Evolutionary conservation across 2,329 filamentous ascomycete species (phyloP), one percentile per base, ranked within the genome.

Genomic region (Colletotrichum nymphaeae): DNA sequence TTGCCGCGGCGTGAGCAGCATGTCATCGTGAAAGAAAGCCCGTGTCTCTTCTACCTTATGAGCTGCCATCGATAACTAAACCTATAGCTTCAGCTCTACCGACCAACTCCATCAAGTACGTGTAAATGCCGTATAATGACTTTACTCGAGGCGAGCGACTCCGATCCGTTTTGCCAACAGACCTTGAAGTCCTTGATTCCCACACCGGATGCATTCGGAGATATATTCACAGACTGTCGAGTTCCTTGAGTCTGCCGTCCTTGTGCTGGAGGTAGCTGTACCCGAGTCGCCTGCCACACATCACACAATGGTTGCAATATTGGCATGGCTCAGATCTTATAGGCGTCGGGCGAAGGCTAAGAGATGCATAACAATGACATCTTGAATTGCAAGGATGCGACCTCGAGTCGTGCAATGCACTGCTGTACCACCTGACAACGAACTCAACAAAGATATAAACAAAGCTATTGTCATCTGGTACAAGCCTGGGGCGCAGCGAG

Each of bases 241-340:
- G 19, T 19, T 19, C 35, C 35, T 28, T 35, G 35, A 26, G 22
- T 42, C 35, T 55, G 11, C 9, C 14, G 52, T 55, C 6, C 22
- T n/a, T 6, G 5, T 26, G 22, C n/a, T 16, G 3, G 5, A n/a
- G 4, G 8, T 12, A 26, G 8, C 28, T 24, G 26, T 22, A 28
- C 26, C 19, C 19, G 19, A 52, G 26, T 2, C 2, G 42, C 19
- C 42, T 49, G 19, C 4, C 42, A 49, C 19, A n/a, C 19, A 11
- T 19, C 16, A n/a, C 19, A n/a, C 8, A 4, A 6, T 22, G 19
- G 8, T 4, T 49, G 42, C 42, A 5, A 57, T 68, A 68, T 68
- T 67, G 28, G n/a, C 37, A 56, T 57, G 64, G 35, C 57, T 28
- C 8, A 16, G 22, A 57, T 63, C 57, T 16, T 67, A 57, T 67